A percentile compares a stretch with the other conserved stretches of the same genome.
These are phyloP conservation scores for Fusarium odoratissimum DNA, from an alignment of 2,329 filamentous ascomycete species.

Conservation along the genomic window DNA sequence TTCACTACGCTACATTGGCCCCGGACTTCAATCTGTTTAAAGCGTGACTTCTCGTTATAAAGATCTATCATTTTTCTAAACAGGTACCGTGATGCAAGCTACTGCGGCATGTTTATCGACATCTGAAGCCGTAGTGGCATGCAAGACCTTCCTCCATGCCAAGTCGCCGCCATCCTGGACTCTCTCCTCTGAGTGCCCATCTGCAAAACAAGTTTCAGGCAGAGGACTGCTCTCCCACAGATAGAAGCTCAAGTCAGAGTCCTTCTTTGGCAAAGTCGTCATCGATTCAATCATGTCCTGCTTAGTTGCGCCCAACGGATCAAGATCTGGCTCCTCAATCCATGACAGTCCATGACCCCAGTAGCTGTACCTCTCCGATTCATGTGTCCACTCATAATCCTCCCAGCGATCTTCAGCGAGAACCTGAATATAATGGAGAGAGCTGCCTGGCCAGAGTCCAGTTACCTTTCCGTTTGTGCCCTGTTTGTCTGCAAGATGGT, in stretches of 20 bases:
- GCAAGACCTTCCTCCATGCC: neutral
- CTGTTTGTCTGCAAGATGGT: neutral
- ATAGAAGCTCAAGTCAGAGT: slow-evolving; percentile 4
- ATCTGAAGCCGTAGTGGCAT: rapidly evolving
- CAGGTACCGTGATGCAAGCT: neutral
- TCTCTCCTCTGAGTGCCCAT: rapidly evolving
- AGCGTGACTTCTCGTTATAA: rapidly evolving
- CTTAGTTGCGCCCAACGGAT: neutral
- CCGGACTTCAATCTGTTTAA: rapidly evolving
- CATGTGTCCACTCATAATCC: neutral
- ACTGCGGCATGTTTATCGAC: rapidly evolving
- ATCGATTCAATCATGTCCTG: neutral
- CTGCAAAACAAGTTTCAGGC: neutral
- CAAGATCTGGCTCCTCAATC: neutral
- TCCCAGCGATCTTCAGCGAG: slow-evolving; percentile 2
- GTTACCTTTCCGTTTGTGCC: neutral
- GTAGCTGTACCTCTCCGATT: neutral
- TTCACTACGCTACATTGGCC: neutral
- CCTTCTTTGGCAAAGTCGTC: neutral
- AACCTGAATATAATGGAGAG: neutral
- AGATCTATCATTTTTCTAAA: rapidly evolving
- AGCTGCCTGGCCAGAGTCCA: neutral
- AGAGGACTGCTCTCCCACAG: neutral
- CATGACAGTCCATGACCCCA: neutral
- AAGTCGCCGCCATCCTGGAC: rapidly evolving